Evolutionary conservation across 768 basidiomycete species (phyloP).

Genomic region (Collybia sordida): DNA sequence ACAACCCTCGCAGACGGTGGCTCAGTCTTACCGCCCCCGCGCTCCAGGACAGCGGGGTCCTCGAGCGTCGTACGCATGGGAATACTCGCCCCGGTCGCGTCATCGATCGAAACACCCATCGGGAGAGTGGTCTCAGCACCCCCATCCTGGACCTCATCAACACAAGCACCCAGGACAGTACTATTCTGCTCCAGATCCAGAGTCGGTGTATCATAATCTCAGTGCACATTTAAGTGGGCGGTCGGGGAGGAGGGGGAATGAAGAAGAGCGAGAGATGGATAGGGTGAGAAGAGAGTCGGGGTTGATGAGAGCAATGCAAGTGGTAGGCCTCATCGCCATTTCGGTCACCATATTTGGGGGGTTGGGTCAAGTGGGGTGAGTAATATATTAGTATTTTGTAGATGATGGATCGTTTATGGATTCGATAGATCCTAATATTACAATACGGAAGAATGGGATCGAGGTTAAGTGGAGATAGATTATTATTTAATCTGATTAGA

Average conservation of each 20-base stretch:
- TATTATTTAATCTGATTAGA: no score
- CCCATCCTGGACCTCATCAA: background rate
- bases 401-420: no score
- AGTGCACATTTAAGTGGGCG: background rate
- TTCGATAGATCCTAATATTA: no score
- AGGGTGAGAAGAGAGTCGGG: constrained; percentile 20
- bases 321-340: constrained; percentile 16
- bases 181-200: background rate
- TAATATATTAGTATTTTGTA: background rate
- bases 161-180: background rate
- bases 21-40: background rate
- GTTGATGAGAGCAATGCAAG: constrained; percentile 20
- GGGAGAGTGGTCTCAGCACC: background rate
- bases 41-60: background rate
- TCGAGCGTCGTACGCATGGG: constrained; percentile 2
- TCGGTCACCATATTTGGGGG: constrained; percentile 17
- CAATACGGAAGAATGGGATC: no score
- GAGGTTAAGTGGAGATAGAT: no score
- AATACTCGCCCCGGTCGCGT: background rate
- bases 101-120: background rate
- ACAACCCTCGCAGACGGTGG: background rate
- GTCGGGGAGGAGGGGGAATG: background rate
- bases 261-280: constrained; percentile 18
- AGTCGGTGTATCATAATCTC: background rate
- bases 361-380: background rate